phyloP scores from a whole-genome alignment of 345 rosid species.

The Raphanus sativus region DNA sequence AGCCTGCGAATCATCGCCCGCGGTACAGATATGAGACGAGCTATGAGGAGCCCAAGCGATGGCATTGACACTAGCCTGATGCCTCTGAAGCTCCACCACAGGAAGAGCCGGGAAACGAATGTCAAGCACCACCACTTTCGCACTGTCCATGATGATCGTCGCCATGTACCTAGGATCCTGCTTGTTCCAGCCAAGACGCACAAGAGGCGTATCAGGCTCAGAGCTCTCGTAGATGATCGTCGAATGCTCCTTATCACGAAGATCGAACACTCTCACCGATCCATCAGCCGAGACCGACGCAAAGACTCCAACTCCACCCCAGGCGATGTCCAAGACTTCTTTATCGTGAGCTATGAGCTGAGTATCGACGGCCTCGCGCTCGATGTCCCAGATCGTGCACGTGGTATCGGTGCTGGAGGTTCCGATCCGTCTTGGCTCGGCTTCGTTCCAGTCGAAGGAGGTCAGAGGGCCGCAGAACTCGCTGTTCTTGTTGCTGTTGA shows the following conservation, averaged over 20 bases:
- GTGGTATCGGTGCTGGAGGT: constrained; percentile 92
- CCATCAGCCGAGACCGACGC: constrained; percentile 96
- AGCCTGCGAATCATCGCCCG: constrained; percentile 96
- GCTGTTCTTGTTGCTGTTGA: constrained; percentile 85
- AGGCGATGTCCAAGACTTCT: constrained; percentile 95
- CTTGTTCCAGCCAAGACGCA: constrained; percentile 96
- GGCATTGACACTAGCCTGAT: constrained; percentile 86
- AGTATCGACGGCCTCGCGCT: constrained; percentile 78
- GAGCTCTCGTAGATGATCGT: constrained; percentile 92
- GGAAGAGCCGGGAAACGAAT: constrained; percentile 93
- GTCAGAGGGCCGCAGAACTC: constrained; percentile 90
- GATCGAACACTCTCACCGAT: constrained; percentile 82
- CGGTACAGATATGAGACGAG: constrained; percentile 94
- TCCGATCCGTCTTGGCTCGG: constrained; percentile 88
- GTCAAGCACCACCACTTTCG: constrained; percentile 49
- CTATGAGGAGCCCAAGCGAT: constrained; percentile 99
- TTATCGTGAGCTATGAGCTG: constrained; percentile 97
- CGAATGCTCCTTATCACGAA: constrained; percentile 89
- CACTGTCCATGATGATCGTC: constrained; percentile 71
- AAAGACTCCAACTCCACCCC: constrained; percentile 95
- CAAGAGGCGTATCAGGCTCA: constrained; percentile 88
- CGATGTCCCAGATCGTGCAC: constrained; percentile 96
- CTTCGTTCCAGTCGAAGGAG: constrained; percentile 98
- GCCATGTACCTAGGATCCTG: constrained; percentile 99
- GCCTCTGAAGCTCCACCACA: constrained; percentile 90